Evolutionary conservation across 345 rosid genomes (phyloP), one percentile per base, ranked within the genome.

Genomic region (Salix exigua): DNA sequence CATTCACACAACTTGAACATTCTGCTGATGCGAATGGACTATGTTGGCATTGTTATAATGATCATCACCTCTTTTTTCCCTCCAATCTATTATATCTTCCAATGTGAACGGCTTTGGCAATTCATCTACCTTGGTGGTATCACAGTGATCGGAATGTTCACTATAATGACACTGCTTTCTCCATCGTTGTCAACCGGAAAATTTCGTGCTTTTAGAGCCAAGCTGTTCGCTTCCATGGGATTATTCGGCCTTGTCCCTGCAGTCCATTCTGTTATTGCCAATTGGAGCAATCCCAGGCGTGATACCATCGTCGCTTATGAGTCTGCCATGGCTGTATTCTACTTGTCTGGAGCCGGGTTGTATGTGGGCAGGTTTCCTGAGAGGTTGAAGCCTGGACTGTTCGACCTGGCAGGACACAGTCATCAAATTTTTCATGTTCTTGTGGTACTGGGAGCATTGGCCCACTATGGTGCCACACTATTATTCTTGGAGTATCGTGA

Each of bases 21-120:
- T 78, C 50, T 79, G 19, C 81, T 94, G 66, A 82, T 92, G 26
- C 86, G 95, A 13, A 80, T 94, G 5, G 98, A 94, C 83, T 94
- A 89, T 26, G 68, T 85, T 0, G 97, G 98, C 0, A 94, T 94
- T 79, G 74, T 94, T 2, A 81, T 81, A 75, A 92, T 92, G 98
- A 94, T 94, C 83, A 92, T 94, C 86, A 92, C 98, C 75, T 94
- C 97, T 2, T 94, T 91, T 75, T 91, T 94, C 82, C 97, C 98
- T 13, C 92, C 94, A 23, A 94, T 94, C 30, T 92, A 78, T 85
- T 94, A 92, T 82, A 85, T 94, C 64, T 94, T 94, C 83, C 97
- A 87, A 28, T 94, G 98, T 7, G 90, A 91, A 23, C 86, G 89
- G 6, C 91, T 69, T 12, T 94, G 97, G 97, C 91, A 91, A 75